phyloP scores from a whole-genome alignment of 2,329 filamentous ascomycete species.

The Xylariaceae sp. region DNA sequence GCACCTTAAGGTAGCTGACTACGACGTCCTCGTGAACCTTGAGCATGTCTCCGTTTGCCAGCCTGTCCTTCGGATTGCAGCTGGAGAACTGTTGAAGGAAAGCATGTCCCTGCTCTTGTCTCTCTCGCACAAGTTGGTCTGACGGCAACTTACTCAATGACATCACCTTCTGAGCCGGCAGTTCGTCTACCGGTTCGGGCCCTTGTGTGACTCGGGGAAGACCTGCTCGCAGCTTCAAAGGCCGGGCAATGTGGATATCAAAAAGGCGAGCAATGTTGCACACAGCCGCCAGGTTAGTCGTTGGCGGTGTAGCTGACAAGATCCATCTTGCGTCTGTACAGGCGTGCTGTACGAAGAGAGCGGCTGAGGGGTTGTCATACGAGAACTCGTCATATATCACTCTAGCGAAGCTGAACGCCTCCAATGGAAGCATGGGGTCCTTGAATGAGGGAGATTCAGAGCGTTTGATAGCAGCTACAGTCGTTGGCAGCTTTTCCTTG shows the following conservation, averaged over 20 bases:
- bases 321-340: slow-evolving; percentile 36
- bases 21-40: slow-evolving; percentile 19
- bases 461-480: too few relatives aligned
- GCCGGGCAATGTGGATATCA: slow-evolving; percentile 35
- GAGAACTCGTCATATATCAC: slow-evolving; percentile 42
- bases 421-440: slow-evolving; percentile 19
- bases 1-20: slow-evolving; percentile 20
- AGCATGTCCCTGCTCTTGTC: slow-evolving; percentile 28
- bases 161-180: slow-evolving; percentile 29
- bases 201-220: slow-evolving; percentile 34
- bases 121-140: slow-evolving; percentile 28
- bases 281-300: slow-evolving; percentile 30
- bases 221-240: slow-evolving; percentile 23
- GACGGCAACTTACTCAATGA: slow-evolving; percentile 31
- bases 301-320: slow-evolving; percentile 39
- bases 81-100: slow-evolving; percentile 29
- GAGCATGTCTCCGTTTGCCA: slow-evolving; percentile 12
- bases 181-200: slow-evolving; percentile 23
- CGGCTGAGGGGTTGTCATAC: slow-evolving; percentile 29
- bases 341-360: slow-evolving; percentile 29
- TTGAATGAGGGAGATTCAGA: too few relatives aligned
- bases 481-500: too few relatives aligned
- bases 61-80: slow-evolving; percentile 26
- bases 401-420: slow-evolving; percentile 34
- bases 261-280: slow-evolving; percentile 31